Base-by-base conservation (phyloP, 1,139 yeast genomes). In the Zygosaccharomyces sapae region DNA sequence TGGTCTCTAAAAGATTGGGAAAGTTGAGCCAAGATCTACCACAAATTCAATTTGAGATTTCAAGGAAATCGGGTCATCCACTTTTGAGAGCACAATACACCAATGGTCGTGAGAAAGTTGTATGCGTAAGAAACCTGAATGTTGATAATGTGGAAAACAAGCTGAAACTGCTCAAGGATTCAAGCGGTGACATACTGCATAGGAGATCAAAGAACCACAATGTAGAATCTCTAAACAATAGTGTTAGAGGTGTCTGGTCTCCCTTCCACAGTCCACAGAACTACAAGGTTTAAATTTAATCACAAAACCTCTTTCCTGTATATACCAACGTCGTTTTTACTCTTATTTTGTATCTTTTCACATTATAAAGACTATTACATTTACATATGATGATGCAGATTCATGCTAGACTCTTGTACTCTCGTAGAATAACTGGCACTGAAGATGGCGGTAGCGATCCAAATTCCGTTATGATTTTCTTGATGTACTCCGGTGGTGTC, bases 171-270 rank as follows among this genome's bases (percentile, higher is more conserved):
- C 73, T 76, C 67, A 76, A 75, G 57, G 77, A 83, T 63, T 71
- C 83, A 9, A 73, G 83, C 30, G 85, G 84, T 31, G 80, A 76
- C 45, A 75, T 79, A 44, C 63, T 86, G 50, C 70, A 74, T 55
- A 81, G 81, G 62, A 56, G 59, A 46, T 79, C 85, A 53, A 75
- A 77, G 57, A 85, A 81, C 66, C 81, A 84, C 56, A 83, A 85
- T 57, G 97, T 92, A 36, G 77, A 80, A 66, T 83, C 95, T 39
- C 68, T 76, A 50, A 92, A 90, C 66, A 80, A 79, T 51, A 83
- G 95, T 44, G 92, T 92, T 13, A 84, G 99, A 75, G 99, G 98
- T 61, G 76, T 92, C 46, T 92, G 99, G 98, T 88, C 97, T 42
- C 98, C 98, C 48, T 75, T 92, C 73, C 97, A 92, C 65, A 83